These are phyloP conservation scores for Microsporum audouinii DNA, from an alignment of 2,329 filamentous ascomycete genomes.

Conservation along the genomic window DNA sequence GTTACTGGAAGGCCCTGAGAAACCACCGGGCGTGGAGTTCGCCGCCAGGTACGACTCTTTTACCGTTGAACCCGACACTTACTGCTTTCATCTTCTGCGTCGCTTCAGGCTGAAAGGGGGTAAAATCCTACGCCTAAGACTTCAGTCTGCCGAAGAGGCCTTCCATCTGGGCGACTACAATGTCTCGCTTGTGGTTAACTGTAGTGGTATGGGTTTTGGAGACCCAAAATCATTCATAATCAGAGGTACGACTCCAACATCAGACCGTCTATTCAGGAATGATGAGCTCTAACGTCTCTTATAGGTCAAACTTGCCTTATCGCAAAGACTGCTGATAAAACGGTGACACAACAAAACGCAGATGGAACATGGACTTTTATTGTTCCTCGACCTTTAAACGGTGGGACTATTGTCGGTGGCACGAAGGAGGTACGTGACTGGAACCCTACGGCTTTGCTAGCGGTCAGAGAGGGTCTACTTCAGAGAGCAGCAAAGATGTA, in stretches of 20 bases:
- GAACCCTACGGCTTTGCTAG: constrained; percentile 39
- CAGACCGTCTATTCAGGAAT: background rate
- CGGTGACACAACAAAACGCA: constrained; percentile 49
- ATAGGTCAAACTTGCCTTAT: constrained; percentile 39
- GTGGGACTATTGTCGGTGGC: constrained; percentile 55
- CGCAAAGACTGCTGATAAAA: constrained; percentile 33
- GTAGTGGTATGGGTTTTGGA: constrained; percentile 34
- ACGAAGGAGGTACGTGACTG: constrained; percentile 52
- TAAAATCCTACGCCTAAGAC: constrained; percentile 14
- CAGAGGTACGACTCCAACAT: constrained; percentile 22
- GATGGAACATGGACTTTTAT: constrained; percentile 54
- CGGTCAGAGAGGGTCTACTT: constrained; percentile 41
- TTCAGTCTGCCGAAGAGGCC: constrained; percentile 24
- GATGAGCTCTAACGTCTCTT: background rate
- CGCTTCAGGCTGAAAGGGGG: constrained; percentile 33
- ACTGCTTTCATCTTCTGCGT: constrained; percentile 32
- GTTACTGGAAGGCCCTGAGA: constrained; percentile 20
- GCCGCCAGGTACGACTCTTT: constrained; percentile 33
- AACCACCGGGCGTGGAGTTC: constrained; percentile 29
- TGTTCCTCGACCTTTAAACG: constrained; percentile 50
- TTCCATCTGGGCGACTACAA: constrained; percentile 25
- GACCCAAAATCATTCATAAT: constrained; percentile 36
- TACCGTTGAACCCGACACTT: constrained; percentile 35
- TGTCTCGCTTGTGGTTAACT: constrained; percentile 34
- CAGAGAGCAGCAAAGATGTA: constrained; percentile 31